Base-by-base conservation (phyloP, 2,329 filamentous ascomycete genomes). In the Plectosphaerella sp. region DNA sequence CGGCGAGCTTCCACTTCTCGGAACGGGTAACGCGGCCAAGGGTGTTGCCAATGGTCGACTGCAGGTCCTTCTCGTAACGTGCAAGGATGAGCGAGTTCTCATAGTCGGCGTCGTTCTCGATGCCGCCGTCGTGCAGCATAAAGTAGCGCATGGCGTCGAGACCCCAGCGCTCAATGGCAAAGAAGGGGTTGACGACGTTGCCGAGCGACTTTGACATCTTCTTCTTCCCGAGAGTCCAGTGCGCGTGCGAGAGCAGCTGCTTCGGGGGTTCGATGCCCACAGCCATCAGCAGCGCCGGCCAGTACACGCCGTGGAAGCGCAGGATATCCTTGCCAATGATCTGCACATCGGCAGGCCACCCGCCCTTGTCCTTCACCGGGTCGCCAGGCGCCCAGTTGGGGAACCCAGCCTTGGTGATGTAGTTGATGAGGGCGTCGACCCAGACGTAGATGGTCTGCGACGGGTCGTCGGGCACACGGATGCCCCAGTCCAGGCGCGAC, bases 131-230 rank as follows among this genome's bases (percentile, higher is more conserved):
- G 55, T 87, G 82, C 57, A 91, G 82, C 58, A 99, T 81, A 68
- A 93, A 99, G 71, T 89, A 97, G 10, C 94, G 87, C 78, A 99
- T 84, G 1, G 86, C 80, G 66, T 99, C 95, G 5, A 91, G 76
- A 3, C 91, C 91, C 71, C 91, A 99, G 7, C 92, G 83, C 57
- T 96, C 87, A 47, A 97, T 80, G 12, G 94, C 94, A 59, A 91
- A 91, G 64, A 95, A 91, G 0, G 94, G 94, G 63, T 96, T 94
- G 43, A 99, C 93, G 2, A 96, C 93, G 66, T 97, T 97, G 56
- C 94, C 94, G 2, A 88, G 83, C 1, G 90, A 96, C 69, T 99
- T 99, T 55, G 92, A 93, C 92, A 99, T 99, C 70, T 99, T 99
- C 60, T 86, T 83, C 50, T 84, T 84, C 52, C 89, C 89, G 72